phyloP scores from a whole-genome alignment of 2,329 filamentous ascomycete species.

The Phoma sp. region DNA sequence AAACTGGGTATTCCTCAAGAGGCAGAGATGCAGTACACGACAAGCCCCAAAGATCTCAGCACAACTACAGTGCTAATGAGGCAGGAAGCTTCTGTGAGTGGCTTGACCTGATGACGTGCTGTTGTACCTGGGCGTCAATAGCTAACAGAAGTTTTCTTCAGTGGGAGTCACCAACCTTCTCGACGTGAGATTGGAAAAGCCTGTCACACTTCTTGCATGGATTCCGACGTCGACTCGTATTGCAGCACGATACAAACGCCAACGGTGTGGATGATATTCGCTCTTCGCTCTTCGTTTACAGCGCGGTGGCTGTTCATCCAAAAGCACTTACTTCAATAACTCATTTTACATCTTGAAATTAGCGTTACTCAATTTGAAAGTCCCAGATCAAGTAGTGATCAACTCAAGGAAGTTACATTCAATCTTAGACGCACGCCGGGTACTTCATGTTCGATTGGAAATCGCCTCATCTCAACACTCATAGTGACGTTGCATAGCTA shows the following conservation, averaged over 20 bases:
- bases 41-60: conserved; percentile 27
- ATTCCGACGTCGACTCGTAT: conserved; percentile 30
- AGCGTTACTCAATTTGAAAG: conserved; percentile 60
- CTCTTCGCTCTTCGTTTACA: conserved; percentile 35
- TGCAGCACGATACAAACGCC: conserved; percentile 37
- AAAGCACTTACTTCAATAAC: conserved; percentile 49
- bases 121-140: conserved; percentile 59
- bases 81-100: conserved; percentile 55
- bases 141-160: conserved; percentile 60
- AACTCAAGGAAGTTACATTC: conserved; percentile 61
- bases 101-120: conserved; percentile 62
- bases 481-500: conserved; percentile 53
- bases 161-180: conserved; percentile 39
- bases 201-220: conserved; percentile 32
- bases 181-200: conserved; percentile 34
- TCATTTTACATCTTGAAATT: conserved; percentile 59
- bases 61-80: conserved; percentile 38
- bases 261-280: conserved; percentile 40
- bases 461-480: conserved; percentile 27
- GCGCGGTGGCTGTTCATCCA: conserved; percentile 27
- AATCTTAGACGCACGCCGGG: conserved; percentile 52
- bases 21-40: conserved; percentile 31
- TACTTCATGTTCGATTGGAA: neutral
- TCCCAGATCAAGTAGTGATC: conserved; percentile 54
- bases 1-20: conserved; percentile 38